Percentiles rank a stretch among this genome's conserved stretches.
phyloP scores from a whole-genome alignment of 495 filamentous ascomycete genomes.

The Acidiella bohemica region DNA sequence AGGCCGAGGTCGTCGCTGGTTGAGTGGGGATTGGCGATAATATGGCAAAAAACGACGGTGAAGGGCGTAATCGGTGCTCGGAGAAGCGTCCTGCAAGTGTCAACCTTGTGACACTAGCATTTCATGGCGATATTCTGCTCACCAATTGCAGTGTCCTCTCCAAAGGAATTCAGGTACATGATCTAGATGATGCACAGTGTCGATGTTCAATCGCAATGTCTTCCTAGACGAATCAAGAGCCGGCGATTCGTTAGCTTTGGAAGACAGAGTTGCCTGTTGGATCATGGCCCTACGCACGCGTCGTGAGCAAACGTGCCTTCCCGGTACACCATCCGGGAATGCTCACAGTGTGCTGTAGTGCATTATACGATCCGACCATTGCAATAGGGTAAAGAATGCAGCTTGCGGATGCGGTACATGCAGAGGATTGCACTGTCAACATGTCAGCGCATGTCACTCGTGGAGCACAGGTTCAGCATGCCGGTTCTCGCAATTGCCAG shows the following conservation, averaged over 20 bases:
- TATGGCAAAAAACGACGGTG: constrained; percentile 3
- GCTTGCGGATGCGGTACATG: too few species aligned
- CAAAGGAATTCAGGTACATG: constrained; percentile 1
- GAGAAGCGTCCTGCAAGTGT: background rate
- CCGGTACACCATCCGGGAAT: too few species aligned
- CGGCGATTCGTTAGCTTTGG: background rate
- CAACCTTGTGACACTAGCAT: background rate
- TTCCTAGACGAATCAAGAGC: constrained; percentile 1
- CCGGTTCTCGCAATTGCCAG: background rate
- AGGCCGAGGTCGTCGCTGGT: background rate
- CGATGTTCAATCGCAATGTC: background rate
- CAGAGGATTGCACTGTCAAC: too few species aligned
- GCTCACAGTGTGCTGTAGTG: background rate
- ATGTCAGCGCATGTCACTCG: too few species aligned
- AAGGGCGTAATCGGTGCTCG: constrained; percentile 3
- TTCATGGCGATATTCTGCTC: background rate
- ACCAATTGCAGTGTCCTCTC: constrained; percentile 1
- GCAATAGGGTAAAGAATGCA: background rate
- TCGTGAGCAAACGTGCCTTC: background rate
- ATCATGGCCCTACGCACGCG: background rate
- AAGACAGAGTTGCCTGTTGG: background rate
- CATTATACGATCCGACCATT: constrained; percentile 1
- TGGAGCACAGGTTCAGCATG: background rate
- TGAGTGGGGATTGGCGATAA: constrained; percentile 1
- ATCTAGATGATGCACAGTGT: background rate